Base-by-base conservation (phyloP, 768 basidiomycete genomes). In the Lentinula lateritia region DNA sequence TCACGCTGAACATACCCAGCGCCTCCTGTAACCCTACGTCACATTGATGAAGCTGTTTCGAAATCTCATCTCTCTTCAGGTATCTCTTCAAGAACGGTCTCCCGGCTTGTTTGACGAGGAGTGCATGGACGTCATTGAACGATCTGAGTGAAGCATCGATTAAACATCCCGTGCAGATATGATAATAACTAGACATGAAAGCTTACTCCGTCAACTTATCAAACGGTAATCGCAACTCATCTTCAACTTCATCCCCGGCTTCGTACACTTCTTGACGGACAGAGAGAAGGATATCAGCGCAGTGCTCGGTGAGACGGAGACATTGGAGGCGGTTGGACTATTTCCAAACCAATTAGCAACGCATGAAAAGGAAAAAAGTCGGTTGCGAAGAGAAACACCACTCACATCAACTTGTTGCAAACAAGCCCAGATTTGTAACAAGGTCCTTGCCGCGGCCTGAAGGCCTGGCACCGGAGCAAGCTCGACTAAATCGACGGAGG, bases 11-110 rank as follows among this genome's bases (percentile, higher is more conserved):
- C 69, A 81, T 73, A 28, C 68, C 67, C 23, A 88, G 68, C 5
- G 83, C 82, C 41, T 87, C 82, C 28, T 75, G 74, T 20, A 92
- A 74, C 1, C 75, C 75, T 10, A 79, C 74, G 55, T 85, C 81
- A 55, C 86, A 88, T 2, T 69, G 72, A 0, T 70, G 66, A 41
- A 92, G 82, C 36, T 82, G 79, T 2, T 75, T 73, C 15, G 79
- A 68, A 34, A 87, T 87, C 64, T 92, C 89, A 42, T 89, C 86
- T 46, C 89, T 82, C 68, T 86, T 85, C 42, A 93, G 78, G 67
- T 90, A 93, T 4, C 90, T 80, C 71, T 90, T 90, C 64, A 93
- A 72, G 74, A 92, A 93, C 0, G 91, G 88, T 1, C 89, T 76
- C 45, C 82, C 76, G 15, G 78, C 74, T 64, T 90, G 85, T 64